phyloP scores from a whole-genome alignment of 768 basidiomycete genomes.

The Naematelia encephala region DNA sequence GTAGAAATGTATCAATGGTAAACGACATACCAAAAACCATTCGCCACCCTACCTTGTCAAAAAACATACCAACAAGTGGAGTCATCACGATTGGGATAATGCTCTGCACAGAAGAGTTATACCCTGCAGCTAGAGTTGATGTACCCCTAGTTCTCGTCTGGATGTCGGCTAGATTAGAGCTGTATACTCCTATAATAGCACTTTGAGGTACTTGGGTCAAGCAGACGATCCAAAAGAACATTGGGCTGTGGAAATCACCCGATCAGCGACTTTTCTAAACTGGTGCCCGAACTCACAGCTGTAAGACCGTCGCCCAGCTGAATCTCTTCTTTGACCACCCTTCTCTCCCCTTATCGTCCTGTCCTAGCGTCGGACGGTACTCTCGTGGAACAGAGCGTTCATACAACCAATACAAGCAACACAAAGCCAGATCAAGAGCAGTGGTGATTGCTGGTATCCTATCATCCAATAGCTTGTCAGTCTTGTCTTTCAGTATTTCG shows the following conservation, averaged over 20 bases:
- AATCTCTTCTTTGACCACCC: conserved; percentile 21
- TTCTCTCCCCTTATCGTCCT: conserved; percentile 21
- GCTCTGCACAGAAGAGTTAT: conserved; percentile 43
- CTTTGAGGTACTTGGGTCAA: conserved; percentile 45
- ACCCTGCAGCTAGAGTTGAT: conserved; percentile 45
- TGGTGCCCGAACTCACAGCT: conserved; percentile 22
- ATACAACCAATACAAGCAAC: conserved; percentile 38
- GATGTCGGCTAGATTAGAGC: conserved; percentile 47
- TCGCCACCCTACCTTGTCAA: conserved; percentile 45
- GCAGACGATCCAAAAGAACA: conserved; percentile 42
- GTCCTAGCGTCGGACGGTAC: conserved; percentile 33
- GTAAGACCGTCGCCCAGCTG: conserved; percentile 13
- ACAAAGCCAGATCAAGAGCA: conserved; percentile 31
- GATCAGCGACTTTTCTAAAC: background rate
- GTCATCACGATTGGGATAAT: conserved; percentile 48
- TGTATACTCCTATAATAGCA: conserved; percentile 38
- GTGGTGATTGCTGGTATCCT: conserved; percentile 44
- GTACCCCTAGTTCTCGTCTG: conserved; percentile 41
- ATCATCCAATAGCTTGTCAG: background rate
- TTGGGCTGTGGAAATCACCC: conserved; percentile 32
- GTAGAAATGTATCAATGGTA: no score
- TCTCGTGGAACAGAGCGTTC: conserved; percentile 33
- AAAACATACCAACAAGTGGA: conserved; percentile 42
- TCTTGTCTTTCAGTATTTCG: background rate
- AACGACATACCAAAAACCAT: conserved; percentile 34